Percentiles rank a stretch among this genome's conserved stretches.
Evolutionary conservation across 2,329 filamentous ascomycete species (phyloP).

Genomic region (Chalara sp.): DNA sequence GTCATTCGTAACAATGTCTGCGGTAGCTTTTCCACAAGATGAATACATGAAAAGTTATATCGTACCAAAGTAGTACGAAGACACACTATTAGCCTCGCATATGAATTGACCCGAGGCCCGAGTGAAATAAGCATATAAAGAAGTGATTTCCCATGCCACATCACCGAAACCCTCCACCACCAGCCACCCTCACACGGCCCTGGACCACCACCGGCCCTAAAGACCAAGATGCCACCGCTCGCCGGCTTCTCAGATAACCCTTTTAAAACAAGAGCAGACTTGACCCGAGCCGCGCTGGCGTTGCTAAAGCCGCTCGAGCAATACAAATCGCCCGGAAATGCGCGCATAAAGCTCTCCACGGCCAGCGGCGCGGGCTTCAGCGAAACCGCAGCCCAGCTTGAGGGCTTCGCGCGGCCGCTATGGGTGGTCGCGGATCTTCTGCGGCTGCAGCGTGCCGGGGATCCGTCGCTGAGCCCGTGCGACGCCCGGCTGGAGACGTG

Average conservation of each 20-base stretch:
- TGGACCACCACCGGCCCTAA: too few relatives aligned
- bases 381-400: conserved; percentile 37
- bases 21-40: too few relatives aligned
- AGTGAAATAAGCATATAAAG: too few relatives aligned
- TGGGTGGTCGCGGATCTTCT: conserved; percentile 20
- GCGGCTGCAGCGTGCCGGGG: not conserved
- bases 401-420: conserved; percentile 33
- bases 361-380: conserved; percentile 36
- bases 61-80: too few relatives aligned
- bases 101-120: too few relatives aligned
- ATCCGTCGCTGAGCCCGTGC: not conserved
- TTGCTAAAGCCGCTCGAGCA: conserved; percentile 19
- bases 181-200: too few relatives aligned
- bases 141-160: too few relatives aligned
- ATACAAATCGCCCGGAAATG: conserved; percentile 29
- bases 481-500: conserved; percentile 1
- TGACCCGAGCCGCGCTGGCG: conserved; percentile 28
- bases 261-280: conserved; percentile 29
- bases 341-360: conserved; percentile 31
- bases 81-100: too few relatives aligned
- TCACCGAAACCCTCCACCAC: too few relatives aligned
- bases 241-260: conserved; percentile 36
- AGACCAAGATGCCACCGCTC: conserved; percentile 28
- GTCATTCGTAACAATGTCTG: too few relatives aligned
- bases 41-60: too few relatives aligned